Conservation (phyloP, 2,329 filamentous ascomycete genomes). For the Sporothrix brasiliensis region DNA sequence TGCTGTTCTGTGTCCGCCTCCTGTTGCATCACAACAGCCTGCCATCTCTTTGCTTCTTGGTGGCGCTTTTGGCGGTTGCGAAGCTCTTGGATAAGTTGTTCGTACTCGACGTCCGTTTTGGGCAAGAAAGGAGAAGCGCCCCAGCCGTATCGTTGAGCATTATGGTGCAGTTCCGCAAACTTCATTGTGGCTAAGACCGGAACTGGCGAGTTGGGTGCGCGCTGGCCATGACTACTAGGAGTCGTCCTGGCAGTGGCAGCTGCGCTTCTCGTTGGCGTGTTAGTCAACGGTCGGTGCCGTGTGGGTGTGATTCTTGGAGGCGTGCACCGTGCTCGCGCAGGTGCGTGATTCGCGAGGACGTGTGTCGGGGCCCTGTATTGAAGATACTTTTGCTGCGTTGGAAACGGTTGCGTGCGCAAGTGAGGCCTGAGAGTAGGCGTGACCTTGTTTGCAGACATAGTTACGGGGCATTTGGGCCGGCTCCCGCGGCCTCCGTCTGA, state of each 20-base stretch:
- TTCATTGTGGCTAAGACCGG: neutral
- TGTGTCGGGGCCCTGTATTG: neutral
- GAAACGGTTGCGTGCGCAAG: neutral
- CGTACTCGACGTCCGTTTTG: constrained; percentile 3
- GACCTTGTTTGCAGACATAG: neutral
- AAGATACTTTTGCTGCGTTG: neutral
- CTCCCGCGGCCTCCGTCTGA: neutral
- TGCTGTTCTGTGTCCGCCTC: neutral
- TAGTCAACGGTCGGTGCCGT: neutral
- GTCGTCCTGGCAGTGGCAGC: too few relatives aligned
- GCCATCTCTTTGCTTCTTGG: neutral
- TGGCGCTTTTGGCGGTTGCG: neutral
- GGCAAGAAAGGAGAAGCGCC: constrained; percentile 28
- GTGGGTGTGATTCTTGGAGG: neutral
- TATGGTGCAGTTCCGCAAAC: neutral
- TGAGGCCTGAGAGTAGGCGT: neutral
- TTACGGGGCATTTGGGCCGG: neutral
- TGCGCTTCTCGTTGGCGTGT: neutral
- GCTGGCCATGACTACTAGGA: neutral
- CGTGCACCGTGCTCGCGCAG: neutral
- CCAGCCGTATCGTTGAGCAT: neutral
- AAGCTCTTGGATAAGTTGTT: neutral
- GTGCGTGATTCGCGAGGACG: neutral
- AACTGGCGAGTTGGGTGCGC: neutral
- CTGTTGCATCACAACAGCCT: neutral